Evolutionary conservation across 176 grass and related monocot species (phyloP).

Genomic region (Zoysia pacifica): DNA sequence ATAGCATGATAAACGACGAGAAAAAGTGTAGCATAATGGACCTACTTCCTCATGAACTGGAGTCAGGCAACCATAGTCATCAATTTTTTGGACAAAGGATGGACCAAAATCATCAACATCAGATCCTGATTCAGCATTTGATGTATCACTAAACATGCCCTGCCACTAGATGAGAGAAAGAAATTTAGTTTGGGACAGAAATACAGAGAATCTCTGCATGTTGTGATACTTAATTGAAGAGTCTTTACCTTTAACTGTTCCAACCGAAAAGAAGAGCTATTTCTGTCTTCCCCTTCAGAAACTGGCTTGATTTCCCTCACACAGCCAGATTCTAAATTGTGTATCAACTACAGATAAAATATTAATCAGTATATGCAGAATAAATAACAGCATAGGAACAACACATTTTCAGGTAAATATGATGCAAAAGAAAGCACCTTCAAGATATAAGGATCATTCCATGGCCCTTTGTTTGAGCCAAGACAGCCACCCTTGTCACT

Average conservation of each 20-base stretch:
- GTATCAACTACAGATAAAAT: slow-evolving; percentile 54
- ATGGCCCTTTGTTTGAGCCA: slow-evolving; percentile 90
- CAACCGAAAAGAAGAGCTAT: slow-evolving; percentile 33
- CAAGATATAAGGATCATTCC: slow-evolving; percentile 87
- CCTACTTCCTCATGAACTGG: slow-evolving; percentile 76
- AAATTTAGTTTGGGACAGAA: slow-evolving; percentile 19
- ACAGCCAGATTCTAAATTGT: slow-evolving; percentile 60
- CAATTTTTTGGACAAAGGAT: slow-evolving; percentile 34
- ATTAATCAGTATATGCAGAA: slow-evolving; percentile 12
- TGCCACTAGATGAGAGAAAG: slow-evolving; percentile 46
- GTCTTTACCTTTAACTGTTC: slow-evolving; percentile 63
- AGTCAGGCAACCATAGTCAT: slow-evolving; percentile 56
- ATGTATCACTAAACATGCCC: slow-evolving; percentile 56
- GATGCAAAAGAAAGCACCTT: slow-evolving; percentile 45
- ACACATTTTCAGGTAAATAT: neutral
- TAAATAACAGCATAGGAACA: neutral
- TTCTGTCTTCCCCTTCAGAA: slow-evolving; percentile 59
- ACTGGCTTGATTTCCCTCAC: slow-evolving; percentile 55
- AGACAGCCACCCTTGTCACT: slow-evolving; percentile 80
- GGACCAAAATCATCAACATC: slow-evolving; percentile 65
- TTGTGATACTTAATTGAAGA: neutral
- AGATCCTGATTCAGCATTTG: slow-evolving; percentile 74
- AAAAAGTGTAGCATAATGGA: neutral
- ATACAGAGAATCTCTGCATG: neutral
- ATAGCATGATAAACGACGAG: neutral